A percentile compares a stretch with the other conserved stretches of the same genome.
These are phyloP conservation scores for Paramecium sonneborni DNA, from an alignment of 73 alveolate species.

Conservation along the genomic window DNA sequence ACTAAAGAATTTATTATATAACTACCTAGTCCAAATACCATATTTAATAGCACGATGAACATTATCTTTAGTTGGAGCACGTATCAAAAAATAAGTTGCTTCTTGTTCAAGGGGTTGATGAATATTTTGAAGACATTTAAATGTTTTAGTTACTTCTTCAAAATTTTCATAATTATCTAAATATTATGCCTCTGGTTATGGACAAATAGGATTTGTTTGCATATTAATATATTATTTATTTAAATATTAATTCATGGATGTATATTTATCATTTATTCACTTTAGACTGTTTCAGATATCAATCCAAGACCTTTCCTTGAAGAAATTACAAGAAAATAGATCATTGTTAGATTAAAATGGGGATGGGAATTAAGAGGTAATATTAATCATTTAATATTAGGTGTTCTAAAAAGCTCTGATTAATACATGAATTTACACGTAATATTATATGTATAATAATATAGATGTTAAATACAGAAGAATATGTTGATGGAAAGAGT, in stretches of 20 bases:
- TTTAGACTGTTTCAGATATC: slow-evolving; percentile 28
- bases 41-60: slow-evolving; percentile 66
- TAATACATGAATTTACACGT: slow-evolving; percentile 74
- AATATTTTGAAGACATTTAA: neutral
- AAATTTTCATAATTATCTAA: slow-evolving; percentile 43
- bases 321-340: slow-evolving; percentile 69
- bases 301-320: slow-evolving; percentile 75
- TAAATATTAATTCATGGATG: slow-evolving; percentile 47
- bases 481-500: slow-evolving; percentile 72
- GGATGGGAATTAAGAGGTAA: slow-evolving; percentile 74
- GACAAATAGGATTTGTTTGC: slow-evolving; percentile 6
- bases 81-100: slow-evolving; percentile 69
- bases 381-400: neutral
- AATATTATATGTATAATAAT: neutral
- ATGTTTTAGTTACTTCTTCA: slow-evolving; percentile 15
- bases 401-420: slow-evolving; percentile 64
- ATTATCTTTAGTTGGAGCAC: slow-evolving; percentile 68
- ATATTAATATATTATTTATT: slow-evolving; percentile 8
- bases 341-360: slow-evolving; percentile 74
- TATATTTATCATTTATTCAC: neutral
- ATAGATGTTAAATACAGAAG: slow-evolving; percentile 69
- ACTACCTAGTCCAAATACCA: slow-evolving; percentile 70
- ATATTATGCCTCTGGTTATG: slow-evolving; percentile 15
- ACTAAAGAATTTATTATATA: neutral
- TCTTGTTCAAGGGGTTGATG: slow-evolving; percentile 44